Evolutionary conservation across 139 green algal species (phyloP), one percentile per base, ranked within the genome.

Genomic region (Chlamydomonas sphaeroides): DNA sequence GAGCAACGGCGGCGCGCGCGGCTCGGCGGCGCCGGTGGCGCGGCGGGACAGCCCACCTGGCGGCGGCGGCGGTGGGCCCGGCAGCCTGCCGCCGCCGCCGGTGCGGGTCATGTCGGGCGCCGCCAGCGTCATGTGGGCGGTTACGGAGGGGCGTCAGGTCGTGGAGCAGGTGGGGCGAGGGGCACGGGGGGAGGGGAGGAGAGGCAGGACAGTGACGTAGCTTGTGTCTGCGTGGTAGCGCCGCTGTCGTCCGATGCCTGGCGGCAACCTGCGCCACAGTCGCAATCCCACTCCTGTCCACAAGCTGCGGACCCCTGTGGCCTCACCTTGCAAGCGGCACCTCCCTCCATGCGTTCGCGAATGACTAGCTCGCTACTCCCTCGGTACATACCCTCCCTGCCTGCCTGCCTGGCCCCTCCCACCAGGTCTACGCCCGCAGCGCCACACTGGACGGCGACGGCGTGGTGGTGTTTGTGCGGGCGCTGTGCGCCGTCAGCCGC

Each of bases 391-490:
- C n/a, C n/a, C n/a, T n/a, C n/a, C n/a, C n/a, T n/a, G n/a, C n/a
- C n/a, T n/a, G n/a, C n/a, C n/a, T n/a, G n/a, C n/a, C n/a, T n/a
- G 3, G 5, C 39, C 25, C 66, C 39, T 25, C 39, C 66, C 39
- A 39, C 57, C 83, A 87, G 83, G 84, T 95, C 2, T 95, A 90
- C 66, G 63, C 79, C 10, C 79, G 87, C 71, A 93, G 87, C 78
- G 73, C 81, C 6, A 66, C 17, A 6, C 89, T 99, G 85, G 90
- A 96, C 83, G 92, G 93, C 45, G 95, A 99, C 33, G 93, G 94
- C 0, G 96, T 99, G n/a, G 89, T 99, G 38, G 87, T 97, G 25
- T 99, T 99, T 72, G 91, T 98, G 57, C 89, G 95, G 28, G 94
- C 96, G 4, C 85, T 98, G 53, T 98, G 90, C 70, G 93, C 92